Evolutionary conservation across 768 basidiomycete genomes (phyloP), one percentile per base, ranked within the genome.

Genomic region (Gyrodon lividus): DNA sequence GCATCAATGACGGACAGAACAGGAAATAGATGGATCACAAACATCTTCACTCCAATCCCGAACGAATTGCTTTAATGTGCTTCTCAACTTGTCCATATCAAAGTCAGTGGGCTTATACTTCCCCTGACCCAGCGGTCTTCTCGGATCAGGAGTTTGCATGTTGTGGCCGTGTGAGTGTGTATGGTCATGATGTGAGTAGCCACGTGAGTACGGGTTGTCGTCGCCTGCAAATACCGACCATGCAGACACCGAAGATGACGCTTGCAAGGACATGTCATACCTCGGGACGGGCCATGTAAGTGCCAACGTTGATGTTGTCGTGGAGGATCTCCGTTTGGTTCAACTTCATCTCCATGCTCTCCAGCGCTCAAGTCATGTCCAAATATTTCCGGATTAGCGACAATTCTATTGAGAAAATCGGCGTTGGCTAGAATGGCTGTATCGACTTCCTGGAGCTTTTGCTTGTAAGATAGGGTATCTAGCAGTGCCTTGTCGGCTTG

Each of bases 11-110:
- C 4, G 23, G 9, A 48, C 12, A 5, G 28, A 12, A 16, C 40
- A 13, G 40, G 37, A 5, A 35, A 40, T 10, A 26, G 50, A 17
- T 16, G 10, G 20, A 54, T 51, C 1, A 59, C 70, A 39, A 35
- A 92, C 91, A 74, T 92, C 87, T 56, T 76, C 79, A 53, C 88
- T 90, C 94, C 95, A 98, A 63, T 98, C 94, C 12, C 94, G 79
- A 9, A 93, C 93, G 46, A 96, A 87, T 60, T 96, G 93, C 63
- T 96, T 92, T 34, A 98, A 70, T 0, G 94, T 96, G 62, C 92
- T 94, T 51, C 93, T 74, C 35, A 98, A 73, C 64, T 96, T 95
- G 65, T 97, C 92, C 83, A 89, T 87, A 59, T 92, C 88, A 54
- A 80, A 80, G 33, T 91, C 88, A 0, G 79, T 82, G 1, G 84